Base-by-base conservation (phyloP, 164 flowering plant species). In the Cinnamomum micranthum region DNA sequence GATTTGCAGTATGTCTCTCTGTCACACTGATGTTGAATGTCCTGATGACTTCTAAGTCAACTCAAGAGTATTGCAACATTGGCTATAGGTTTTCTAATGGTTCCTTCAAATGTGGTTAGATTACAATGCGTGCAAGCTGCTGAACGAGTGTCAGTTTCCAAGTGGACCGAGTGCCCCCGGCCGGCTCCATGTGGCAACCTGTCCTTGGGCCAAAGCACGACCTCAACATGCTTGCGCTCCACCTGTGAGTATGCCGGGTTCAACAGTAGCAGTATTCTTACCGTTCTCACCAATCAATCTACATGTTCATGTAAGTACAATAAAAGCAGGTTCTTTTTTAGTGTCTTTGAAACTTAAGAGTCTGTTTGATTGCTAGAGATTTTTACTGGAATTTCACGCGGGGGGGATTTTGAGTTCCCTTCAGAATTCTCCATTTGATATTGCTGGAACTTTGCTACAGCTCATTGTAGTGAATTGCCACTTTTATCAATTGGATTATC, bases 161-260 rank as follows among this genome's bases (percentile, higher is more conserved):
- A 50, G 2, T 83, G 84, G 86, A 3, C 75, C 4, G 23, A 75
- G 1, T 93, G 98, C 74, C 91, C 92, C 25, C 25, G 25, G 27
- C 22, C 85, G 0, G 81, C 77, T 82, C 82, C 68, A 73, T 92
- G 97, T 2, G 12, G 64, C 31, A 62, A 31, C 73, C 50, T 86
- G 23, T 73, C 25, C 55, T 41, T 93, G 0, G 94, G 96, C 60
- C 79, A 85, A 72, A 63, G 76, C 12, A 62, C 80, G 11, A 28
- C 80, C 0, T 62, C 50, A 4, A 25, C 64, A 28, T 82, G 90
- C 63, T 73, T 71, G 50, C 68, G 23, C 35, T 76, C 83, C 0
- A 70, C 81, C 2, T 93, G 97, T 72, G 84, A 87, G 31, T 94
- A 94, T 60, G 84, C 91, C 13, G 98, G 98, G 64, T 94, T 78